Evolutionary conservation across 2,329 filamentous ascomycete species (phyloP), one percentile per base, ranked within the genome.

Genomic region (Berkeleyomyces basicola): DNA sequence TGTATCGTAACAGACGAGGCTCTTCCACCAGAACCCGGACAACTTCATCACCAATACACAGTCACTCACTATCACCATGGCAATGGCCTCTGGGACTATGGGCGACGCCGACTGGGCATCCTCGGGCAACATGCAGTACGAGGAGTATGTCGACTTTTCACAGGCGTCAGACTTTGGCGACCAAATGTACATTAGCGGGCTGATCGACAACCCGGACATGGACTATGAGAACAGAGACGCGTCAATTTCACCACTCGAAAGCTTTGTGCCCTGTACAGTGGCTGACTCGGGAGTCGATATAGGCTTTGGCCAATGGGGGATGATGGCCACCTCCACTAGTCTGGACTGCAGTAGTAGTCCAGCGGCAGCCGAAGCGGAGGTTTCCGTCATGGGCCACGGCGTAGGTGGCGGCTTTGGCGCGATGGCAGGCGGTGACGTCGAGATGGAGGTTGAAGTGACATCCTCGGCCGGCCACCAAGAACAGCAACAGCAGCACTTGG

Each of bases 161-260:
- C 42, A 59, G 42, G 9, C 58, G 23, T 44, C 58, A 23, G 58
- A 59, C 42, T 59, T 59, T 46, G 43, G 43, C 7, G 58, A 59
- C 42, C 58, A 59, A n/a, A 59, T 59, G 58, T 59, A n/a, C 40
- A 59, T 59, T 44, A 59, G 58, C 14, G 58, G 58, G 10, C 40
- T 59, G 10, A 39, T 23, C 16, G 40, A 46, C 40, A 23, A 46
- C 33, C 43, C 40, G 6, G 14, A 36, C 14, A 10, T 36, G 46
- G n/a, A 39, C 10, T 53, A 36, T 10, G 49, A n/a, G 4, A 53
- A 23, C 10, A 33, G 9, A 7, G 10, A 39, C 4, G 42, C 58
- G 11, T 59, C 58, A 6, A 36, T 59, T 3, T 44, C 58, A 3
- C 58, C 58, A 14, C 58, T 40, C 3, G 58, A 59, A 11, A 59